A percentile compares a stretch with the other conserved stretches of the same genome.
phyloP scores from a whole-genome alignment of 345 rosid genomes.

The Excoecaria agallocha region DNA sequence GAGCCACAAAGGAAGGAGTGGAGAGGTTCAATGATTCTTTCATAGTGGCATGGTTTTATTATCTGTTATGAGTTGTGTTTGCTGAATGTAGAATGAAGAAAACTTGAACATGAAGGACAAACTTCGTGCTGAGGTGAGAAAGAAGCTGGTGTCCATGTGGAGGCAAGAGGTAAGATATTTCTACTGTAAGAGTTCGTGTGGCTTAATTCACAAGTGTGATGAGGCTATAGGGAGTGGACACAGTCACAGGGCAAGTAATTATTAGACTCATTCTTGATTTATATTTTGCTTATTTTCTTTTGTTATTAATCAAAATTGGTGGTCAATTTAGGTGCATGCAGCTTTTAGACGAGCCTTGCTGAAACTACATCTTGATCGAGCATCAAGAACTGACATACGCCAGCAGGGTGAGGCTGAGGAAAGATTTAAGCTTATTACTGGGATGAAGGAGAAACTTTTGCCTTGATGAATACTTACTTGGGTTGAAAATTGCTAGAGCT shows the following conservation, averaged over 20 bases:
- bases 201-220: neutral
- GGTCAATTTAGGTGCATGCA: constrained; percentile 59
- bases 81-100: constrained; percentile 62
- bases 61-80: neutral
- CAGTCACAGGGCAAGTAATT: too few species aligned
- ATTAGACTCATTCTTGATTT: neutral
- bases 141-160: constrained; percentile 70
- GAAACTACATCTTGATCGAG: constrained; percentile 80
- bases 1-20: constrained; percentile 83
- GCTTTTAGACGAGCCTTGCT: constrained; percentile 74
- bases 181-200: too few species aligned
- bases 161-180: constrained; percentile 55
- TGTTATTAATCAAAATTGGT: constrained; percentile 4
- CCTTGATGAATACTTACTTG: constrained; percentile 18
- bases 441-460: constrained; percentile 70
- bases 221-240: neutral
- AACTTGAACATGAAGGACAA: constrained; percentile 68
- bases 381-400: constrained; percentile 61
- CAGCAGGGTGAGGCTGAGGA: constrained; percentile 90
- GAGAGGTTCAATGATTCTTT: neutral
- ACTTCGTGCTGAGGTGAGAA: constrained; percentile 52
- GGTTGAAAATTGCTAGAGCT: neutral
- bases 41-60: neutral
- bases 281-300: neutral
- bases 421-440: constrained; percentile 79